Evolutionary conservation across 2,329 filamentous ascomycete species (phyloP).

Genomic region (Didymella glomerata): DNA sequence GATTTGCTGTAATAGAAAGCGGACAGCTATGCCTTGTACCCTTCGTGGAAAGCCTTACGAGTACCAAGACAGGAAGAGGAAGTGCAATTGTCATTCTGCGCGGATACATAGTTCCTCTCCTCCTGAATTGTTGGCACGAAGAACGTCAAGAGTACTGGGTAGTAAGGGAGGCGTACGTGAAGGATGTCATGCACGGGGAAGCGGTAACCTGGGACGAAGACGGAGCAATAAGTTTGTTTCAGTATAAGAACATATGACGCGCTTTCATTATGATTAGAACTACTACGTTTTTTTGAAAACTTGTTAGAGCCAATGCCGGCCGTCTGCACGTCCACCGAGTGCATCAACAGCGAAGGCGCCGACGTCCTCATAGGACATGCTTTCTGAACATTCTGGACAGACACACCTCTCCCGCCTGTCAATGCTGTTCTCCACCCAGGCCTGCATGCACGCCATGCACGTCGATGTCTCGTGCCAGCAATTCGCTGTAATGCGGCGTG

Average conservation of each 20-base stretch:
- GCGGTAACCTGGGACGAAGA: slow-evolving; percentile 21
- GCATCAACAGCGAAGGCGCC: slow-evolving; percentile 32
- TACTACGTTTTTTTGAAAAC: slow-evolving; percentile 3
- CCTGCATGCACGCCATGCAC: slow-evolving; percentile 39
- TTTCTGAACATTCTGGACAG: slow-evolving; percentile 45
- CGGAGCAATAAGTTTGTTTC: slow-evolving; percentile 23
- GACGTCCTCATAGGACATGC: slow-evolving; percentile 38
- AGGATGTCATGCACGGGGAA: slow-evolving; percentile 30
- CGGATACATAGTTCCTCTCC: slow-evolving; percentile 26
- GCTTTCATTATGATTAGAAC: slow-evolving; percentile 19
- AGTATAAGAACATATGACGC: slow-evolving; percentile 18
- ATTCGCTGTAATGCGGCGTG: slow-evolving; percentile 32
- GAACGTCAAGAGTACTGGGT: slow-evolving; percentile 23
- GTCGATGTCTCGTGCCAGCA: slow-evolving; percentile 44
- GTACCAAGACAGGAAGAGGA: slow-evolving; percentile 5
- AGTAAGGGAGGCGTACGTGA: slow-evolving; percentile 28
- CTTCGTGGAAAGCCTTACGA: slow-evolving; percentile 14
- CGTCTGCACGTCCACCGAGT: slow-evolving; percentile 16
- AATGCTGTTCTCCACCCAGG: slow-evolving; percentile 37
- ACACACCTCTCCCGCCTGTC: slow-evolving; percentile 29
- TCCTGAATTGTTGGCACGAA: slow-evolving; percentile 23
- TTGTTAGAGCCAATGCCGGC: slow-evolving; percentile 14
- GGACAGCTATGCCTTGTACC: slow-evolving; percentile 19
- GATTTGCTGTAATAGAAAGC: neutral
- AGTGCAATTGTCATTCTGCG: slow-evolving; percentile 26